A percentile compares a stretch with the other conserved stretches of the same genome.
phyloP scores from a whole-genome alignment of 2,329 filamentous ascomycete species.

The Aspergillus costaricaensis region DNA sequence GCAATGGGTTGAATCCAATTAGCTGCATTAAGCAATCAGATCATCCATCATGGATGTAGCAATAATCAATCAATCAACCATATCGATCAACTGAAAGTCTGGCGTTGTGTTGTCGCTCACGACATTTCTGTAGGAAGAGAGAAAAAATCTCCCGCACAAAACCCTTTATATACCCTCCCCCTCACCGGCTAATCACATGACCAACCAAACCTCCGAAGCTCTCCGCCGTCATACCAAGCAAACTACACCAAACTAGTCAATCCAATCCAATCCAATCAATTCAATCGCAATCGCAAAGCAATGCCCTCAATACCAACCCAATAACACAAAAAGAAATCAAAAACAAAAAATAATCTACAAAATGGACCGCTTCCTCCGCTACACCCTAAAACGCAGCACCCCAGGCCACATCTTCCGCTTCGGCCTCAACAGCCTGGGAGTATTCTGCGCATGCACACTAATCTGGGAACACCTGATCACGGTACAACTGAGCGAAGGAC shows the following conservation, averaged over 20 bases:
- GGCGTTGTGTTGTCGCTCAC: not conserved
- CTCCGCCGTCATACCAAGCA: not conserved
- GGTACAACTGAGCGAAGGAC: constrained; percentile 64
- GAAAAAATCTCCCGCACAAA: constrained; percentile 8
- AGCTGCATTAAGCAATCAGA: constrained; percentile 15
- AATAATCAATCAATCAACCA: not conserved
- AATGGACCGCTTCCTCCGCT: constrained; percentile 36
- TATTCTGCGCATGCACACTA: constrained; percentile 40
- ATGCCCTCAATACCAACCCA: not conserved
- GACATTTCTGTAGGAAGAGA: constrained; percentile 1
- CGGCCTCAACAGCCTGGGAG: constrained; percentile 34
- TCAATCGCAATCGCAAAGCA: too few relatives aligned
- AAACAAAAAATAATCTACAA: not conserved
- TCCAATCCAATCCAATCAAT: too few relatives aligned
- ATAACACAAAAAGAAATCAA: not conserved
- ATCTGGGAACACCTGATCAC: constrained; percentile 62
- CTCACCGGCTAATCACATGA: not conserved
- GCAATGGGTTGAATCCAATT: not conserved
- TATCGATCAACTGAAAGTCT: not conserved
- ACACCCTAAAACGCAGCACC: constrained; percentile 25
- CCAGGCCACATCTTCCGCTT: constrained; percentile 29
- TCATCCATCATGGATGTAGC: not conserved
- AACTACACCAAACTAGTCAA: too few relatives aligned
- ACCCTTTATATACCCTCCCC: not conserved
- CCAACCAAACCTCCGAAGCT: not conserved